phyloP scores from a whole-genome alignment of 352 stramenopile genomes.

The Phytopythium mirpurense region DNA sequence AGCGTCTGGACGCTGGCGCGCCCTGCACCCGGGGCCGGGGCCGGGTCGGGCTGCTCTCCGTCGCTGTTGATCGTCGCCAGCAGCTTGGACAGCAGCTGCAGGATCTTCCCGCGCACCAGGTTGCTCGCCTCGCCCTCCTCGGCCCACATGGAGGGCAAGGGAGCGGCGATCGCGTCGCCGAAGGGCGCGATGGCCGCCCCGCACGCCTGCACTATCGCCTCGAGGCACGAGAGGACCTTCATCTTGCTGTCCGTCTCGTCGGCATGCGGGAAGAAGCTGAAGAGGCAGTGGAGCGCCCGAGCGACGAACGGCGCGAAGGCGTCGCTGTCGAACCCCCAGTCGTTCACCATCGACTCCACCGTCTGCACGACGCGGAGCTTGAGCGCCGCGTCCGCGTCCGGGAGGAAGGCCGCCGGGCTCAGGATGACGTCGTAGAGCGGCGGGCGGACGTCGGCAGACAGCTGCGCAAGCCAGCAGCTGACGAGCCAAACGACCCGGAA shows the following conservation, averaged over 20 bases:
- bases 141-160: constrained; percentile 67
- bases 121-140: constrained; percentile 71
- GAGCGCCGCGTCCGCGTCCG: constrained; percentile 46
- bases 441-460: constrained; percentile 58
- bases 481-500: constrained; percentile 84
- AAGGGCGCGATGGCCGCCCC: constrained; percentile 37
- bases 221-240: constrained; percentile 68
- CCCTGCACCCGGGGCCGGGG: constrained; percentile 6
- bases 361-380: constrained; percentile 73
- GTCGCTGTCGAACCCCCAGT: constrained; percentile 78
- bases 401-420: constrained; percentile 29
- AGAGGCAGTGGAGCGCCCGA: constrained; percentile 54
- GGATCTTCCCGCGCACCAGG: constrained; percentile 75
- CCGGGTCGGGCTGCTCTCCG: constrained; percentile 12
- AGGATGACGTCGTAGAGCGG: constrained; percentile 78
- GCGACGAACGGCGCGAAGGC: constrained; percentile 67
- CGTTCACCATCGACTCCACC: constrained; percentile 70
- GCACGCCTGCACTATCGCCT: constrained; percentile 66
- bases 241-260: constrained; percentile 74
- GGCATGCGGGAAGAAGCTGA: constrained; percentile 57
- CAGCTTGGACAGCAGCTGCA: constrained; percentile 68
- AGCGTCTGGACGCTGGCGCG: constrained; percentile 30
- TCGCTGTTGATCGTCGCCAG: constrained; percentile 51
- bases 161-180: constrained; percentile 60
- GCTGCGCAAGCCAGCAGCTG: constrained; percentile 81